A percentile compares a stretch with the other conserved stretches of the same genome.
Evolutionary conservation across 2,329 filamentous ascomycete genomes (phyloP).

Genomic region (Ceratocystis albifundus): DNA sequence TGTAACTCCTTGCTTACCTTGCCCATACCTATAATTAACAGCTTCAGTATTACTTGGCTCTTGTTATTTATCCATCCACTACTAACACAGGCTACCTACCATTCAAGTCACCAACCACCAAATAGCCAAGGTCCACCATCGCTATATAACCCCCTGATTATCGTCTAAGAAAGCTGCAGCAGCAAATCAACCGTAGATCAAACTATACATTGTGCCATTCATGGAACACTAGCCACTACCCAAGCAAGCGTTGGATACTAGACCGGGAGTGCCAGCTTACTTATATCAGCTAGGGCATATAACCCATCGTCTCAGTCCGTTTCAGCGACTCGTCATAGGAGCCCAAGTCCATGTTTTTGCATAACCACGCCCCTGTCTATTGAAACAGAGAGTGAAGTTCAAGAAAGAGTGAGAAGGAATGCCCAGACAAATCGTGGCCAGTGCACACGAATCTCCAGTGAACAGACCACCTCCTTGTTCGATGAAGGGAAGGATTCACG

Average conservation of each 20-base stretch:
- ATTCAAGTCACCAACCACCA: background rate
- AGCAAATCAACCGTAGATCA: background rate
- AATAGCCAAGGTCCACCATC: background rate
- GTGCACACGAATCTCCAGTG: background rate
- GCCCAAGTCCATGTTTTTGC: background rate
- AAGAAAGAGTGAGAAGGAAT: background rate
- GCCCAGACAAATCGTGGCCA: background rate
- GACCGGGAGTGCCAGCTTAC: background rate
- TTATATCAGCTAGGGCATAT: background rate
- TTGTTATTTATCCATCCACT: background rate
- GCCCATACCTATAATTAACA: background rate
- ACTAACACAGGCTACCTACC: background rate
- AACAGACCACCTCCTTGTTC: background rate
- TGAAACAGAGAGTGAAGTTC: background rate
- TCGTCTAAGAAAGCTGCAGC: background rate
- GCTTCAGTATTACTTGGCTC: too few species aligned
- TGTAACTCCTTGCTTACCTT: background rate
- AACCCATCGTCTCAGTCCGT: background rate
- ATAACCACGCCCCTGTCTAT: background rate
- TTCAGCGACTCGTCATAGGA: background rate
- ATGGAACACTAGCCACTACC: background rate
- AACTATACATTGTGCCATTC: background rate
- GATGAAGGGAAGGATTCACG: background rate
- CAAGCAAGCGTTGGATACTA: background rate
- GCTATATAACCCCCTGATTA: background rate